These are phyloP conservation scores for Albizia julibrissin DNA, from an alignment of 306 rosid genomes.

Conservation along the genomic window DNA sequence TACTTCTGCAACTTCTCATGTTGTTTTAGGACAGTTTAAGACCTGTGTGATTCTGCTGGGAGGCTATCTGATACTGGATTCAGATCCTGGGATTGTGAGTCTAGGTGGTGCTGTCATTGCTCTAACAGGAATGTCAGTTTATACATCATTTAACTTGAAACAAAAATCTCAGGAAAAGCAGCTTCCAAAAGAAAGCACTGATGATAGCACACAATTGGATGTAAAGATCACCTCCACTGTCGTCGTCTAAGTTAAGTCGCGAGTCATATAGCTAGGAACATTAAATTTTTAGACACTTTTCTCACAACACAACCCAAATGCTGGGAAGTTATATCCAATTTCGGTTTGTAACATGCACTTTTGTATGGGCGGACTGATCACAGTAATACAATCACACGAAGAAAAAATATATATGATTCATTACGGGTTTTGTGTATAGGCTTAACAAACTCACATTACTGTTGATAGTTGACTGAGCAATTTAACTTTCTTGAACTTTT, in stretches of 20 bases:
- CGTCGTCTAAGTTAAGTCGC: constrained; percentile 29
- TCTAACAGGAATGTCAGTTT: constrained; percentile 44
- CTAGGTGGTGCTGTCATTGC: constrained; percentile 48
- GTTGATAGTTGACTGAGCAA: not conserved
- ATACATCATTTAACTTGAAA: constrained; percentile 41
- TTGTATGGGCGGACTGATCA: constrained; percentile 29
- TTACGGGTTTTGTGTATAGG: not conserved
- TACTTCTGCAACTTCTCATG: constrained; percentile 93
- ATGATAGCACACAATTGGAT: constrained; percentile 33
- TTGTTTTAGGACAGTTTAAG: constrained; percentile 91
- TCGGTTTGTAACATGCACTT: not conserved
- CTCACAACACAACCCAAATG: not conserved
- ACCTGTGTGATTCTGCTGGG: constrained; percentile 77
- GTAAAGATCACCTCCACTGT: constrained; percentile 34
- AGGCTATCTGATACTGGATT: constrained; percentile 44
- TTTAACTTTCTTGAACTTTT: not conserved
- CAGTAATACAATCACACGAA: constrained; percentile 2
- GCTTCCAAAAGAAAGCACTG: constrained; percentile 42
- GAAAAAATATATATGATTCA: not conserved
- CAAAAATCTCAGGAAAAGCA: constrained; percentile 44
- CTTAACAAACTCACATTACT: not conserved
- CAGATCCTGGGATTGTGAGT: constrained; percentile 55
- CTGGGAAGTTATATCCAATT: constrained; percentile 22
- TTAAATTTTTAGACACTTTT: constrained; percentile 1
- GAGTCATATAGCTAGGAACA: not conserved